Evolutionary conservation across 2,329 filamentous ascomycete genomes (phyloP).

Genomic region (Botrytis elliptica): DNA sequence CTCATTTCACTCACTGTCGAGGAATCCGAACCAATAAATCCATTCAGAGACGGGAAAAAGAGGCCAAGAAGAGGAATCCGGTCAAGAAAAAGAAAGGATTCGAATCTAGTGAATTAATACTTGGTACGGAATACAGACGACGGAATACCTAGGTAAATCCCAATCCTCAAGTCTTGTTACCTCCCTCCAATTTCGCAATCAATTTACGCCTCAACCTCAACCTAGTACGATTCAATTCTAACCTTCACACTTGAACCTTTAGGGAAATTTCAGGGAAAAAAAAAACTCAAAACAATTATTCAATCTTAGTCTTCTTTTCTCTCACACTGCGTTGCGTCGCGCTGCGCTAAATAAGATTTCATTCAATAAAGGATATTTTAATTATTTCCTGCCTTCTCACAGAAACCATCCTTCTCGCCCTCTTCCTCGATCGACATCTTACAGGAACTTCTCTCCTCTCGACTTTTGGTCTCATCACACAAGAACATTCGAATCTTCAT

Average conservation of each 20-base stretch:
- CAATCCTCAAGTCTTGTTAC: background rate
- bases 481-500: background rate
- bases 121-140: background rate
- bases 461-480: conserved; percentile 2
- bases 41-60: background rate
- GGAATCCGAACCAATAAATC: background rate
- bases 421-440: background rate
- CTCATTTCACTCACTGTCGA: background rate
- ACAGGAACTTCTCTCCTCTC: background rate
- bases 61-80: background rate
- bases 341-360: background rate
- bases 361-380: background rate
- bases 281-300: conserved; percentile 1
- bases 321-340: background rate
- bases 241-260: background rate
- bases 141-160: background rate
- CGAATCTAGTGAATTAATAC: background rate
- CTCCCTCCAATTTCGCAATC: background rate
- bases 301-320: background rate
- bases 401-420: background rate
- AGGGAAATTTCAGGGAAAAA: background rate
- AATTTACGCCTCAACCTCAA: background rate
- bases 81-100: background rate
- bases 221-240: background rate
- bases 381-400: background rate